Base-by-base conservation (phyloP, 495 filamentous ascomycete species). In the Neurospora intermedia region DNA sequence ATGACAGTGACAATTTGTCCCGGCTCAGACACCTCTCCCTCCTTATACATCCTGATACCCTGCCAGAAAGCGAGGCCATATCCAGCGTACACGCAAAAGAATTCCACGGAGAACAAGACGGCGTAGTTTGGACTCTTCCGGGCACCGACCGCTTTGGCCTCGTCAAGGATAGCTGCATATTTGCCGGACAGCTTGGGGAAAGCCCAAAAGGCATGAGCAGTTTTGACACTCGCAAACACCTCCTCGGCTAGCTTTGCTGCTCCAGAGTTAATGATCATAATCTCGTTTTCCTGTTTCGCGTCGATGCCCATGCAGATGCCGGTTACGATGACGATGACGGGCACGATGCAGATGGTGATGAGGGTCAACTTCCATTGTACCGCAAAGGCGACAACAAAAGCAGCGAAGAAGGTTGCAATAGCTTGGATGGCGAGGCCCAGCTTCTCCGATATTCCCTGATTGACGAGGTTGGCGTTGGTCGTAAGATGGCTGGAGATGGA, bases 121-220 rank as follows among this genome's bases (percentile, higher is more conserved):
- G 77, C 79, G n/a, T 84, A 77, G 16, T 88, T 73, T 6, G 86
- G 87, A 2, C 84, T 78, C 70, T 78, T 83, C 40, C 76, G 82
- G 40, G 83, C 77, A 1, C 89, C 89, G 27, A 85, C 82, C 18
- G 76, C 80, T 42, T 78, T 85, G 1, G 88, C 85, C 54, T 87
- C 83, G 11, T 87, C 82, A 9, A 90, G 80, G 81, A 88, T 88
- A 1, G 77, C 78, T 0, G 77, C 73, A 75, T 90, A 90, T 27
- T 84, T 84, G 15, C 75, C 79, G 0, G 84, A 76, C 40, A 90
- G 76, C 66, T 84, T 84, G 38, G 80, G 76, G 74, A 89, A 85
- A 3, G 88, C 89, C 62, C 89, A 88, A 74, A 88, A 90, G 11
- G 89, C 89, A 46, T 86, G 82, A n/a, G 89, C 84, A 73, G 88